Base-by-base conservation (phyloP, 169 alveolate genomes). In the Eimeria praecox region DNA sequence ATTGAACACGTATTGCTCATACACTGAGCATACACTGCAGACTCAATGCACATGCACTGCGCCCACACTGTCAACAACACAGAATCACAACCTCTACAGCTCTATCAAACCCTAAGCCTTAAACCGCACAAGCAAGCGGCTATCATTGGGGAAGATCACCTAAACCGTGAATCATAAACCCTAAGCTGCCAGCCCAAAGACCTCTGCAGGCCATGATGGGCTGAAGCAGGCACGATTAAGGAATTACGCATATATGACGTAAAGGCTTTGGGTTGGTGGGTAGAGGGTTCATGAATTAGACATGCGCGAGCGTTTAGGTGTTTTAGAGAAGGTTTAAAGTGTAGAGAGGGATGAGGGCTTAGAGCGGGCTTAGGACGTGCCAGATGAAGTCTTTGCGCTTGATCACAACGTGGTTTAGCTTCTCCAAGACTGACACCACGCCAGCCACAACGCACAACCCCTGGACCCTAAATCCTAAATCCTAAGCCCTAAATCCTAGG, bases 351-450 rank as follows among this genome's bases (percentile, higher is more conserved):
- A 5, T 75, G 9, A 75, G 8, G 40, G 0, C 10, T 69, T 42
- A 42, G 42, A 78, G 18, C 0, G 42, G 56, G 62, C 40, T 78
- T 42, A 44, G 49, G 66, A 42, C 92, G 2, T 85, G 56, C 92
- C 92, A 85, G 56, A 85, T 59, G 92, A 85, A 85, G 66, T 85
- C 92, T 52, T 56, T 85, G 92, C 92, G 92, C 59, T 59, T 52
- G 49, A 85, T 59, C 35, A 85, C 92, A n/a, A 85, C 66, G 35
- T 85, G 49, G 78, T 59, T 80, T 42, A 85, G 92, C 78, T 52
- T 44, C 38, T 85, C 54, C 30, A 52, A 38, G 56, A 59, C 92
- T 85, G 92, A 82, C 0, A 49, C 30, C 66, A 44, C 24, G 33
- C 88, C 46, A 27, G 33, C 73, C 33, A 18, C 54, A 52, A 5